Base-by-base conservation (phyloP, 192 early-diverging fungal species). In the Helicostylum pulchrum region DNA sequence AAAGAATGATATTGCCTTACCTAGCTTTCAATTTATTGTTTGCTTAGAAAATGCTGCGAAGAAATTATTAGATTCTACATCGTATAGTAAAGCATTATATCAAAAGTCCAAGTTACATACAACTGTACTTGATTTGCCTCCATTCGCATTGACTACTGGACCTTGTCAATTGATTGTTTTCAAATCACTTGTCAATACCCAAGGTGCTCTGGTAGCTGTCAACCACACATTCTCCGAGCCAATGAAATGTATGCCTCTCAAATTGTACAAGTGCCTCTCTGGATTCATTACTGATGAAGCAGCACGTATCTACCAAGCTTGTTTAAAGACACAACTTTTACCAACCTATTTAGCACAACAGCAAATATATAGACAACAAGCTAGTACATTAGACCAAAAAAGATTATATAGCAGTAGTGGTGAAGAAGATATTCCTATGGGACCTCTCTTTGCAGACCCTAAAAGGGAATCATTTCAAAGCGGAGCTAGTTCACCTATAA, bases 111-210 rank as follows among this genome's bases (percentile, higher is more conserved):
- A 44, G 1, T 45, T 75, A 3, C 67, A 75, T 32, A 10, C 39
- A 17, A 52, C 60, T 9, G 34, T 75, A 1, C 30, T 75, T 10
- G 67, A 75, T 12, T 12, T 62, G 2, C 73, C 73, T 44, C 49
- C 73, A 11, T 75, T 75, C 44, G 26, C 62, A 12, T 52, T 75
- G 0, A 61, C 67, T 1, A 31, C 45, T 19, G 57, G 60, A 2
- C 53, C 73, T 42, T 70, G 63, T n/a, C 61, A 65, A 48, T 43
- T 75, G 19, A 64, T 75, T 34, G 44, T 75, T 7, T 75, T 70
- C 47, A 67, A 57, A 47, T 53, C 56, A 11, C 58, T 59, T 42
- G 43, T 75, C 15, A 57, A 51, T 21, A 43, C 73, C 0, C 51
- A 62, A 1, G 73, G 66, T 17, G 62, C 62, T 15, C 7, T 52